These are phyloP conservation scores for Kwoniella shandongensis DNA, from an alignment of 768 basidiomycete genomes.

Conservation along the genomic window DNA sequence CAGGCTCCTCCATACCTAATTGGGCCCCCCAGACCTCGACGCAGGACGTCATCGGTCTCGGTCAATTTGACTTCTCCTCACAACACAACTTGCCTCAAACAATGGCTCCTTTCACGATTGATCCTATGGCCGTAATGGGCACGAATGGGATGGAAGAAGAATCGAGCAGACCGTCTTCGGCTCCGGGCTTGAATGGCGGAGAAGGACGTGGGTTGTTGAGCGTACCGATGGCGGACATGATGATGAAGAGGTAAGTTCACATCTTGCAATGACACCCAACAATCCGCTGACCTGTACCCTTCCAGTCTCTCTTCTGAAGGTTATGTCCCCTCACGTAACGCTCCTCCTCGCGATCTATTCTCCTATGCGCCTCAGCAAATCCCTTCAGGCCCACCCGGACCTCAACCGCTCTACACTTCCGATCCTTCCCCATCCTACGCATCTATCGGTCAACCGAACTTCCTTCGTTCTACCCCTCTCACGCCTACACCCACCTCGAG, in stretches of 20 bases:
- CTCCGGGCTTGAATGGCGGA: slow-evolving; percentile 32
- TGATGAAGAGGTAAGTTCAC: slow-evolving; percentile 43
- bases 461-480: slow-evolving; percentile 25
- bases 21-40: slow-evolving; percentile 22
- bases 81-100: slow-evolving; percentile 1
- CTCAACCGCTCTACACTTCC: slow-evolving; percentile 37
- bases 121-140: slow-evolving; percentile 35
- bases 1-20: slow-evolving; percentile 1
- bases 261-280: background rate
- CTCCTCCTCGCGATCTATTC: slow-evolving; percentile 41
- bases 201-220: slow-evolving; percentile 41
- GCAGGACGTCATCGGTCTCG: slow-evolving; percentile 32
- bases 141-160: slow-evolving; percentile 21
- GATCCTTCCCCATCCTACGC: slow-evolving; percentile 29
- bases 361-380: slow-evolving; percentile 39
- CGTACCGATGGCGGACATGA: slow-evolving; percentile 32
- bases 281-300: slow-evolving; percentile 5
- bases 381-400: slow-evolving; percentile 29
- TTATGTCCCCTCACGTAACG: slow-evolving; percentile 28
- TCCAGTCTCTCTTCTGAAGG: slow-evolving; percentile 37
- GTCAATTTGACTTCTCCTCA: slow-evolving; percentile 13
- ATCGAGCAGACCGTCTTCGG: slow-evolving; percentile 30
- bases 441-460: slow-evolving; percentile 10
- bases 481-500: slow-evolving; percentile 9
- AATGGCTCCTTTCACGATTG: slow-evolving; percentile 29